Conservation (phyloP, 2,329 filamentous ascomycete genomes). For the Ceratocystis alfenasii region DNA sequence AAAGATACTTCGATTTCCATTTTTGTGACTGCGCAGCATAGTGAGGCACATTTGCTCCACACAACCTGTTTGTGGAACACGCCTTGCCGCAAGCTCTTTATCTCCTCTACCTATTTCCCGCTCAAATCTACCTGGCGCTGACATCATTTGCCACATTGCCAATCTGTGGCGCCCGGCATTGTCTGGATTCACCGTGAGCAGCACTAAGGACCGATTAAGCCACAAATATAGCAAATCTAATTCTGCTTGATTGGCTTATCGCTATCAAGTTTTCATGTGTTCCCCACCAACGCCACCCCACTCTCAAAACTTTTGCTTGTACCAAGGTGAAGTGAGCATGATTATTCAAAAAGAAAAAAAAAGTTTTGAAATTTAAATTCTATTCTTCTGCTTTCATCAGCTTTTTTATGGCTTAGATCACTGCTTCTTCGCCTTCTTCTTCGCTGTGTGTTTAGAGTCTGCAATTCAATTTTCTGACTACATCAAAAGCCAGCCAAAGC, state of each 20-base stretch:
- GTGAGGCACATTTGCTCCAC: not conserved
- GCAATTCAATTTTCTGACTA: constrained; percentile 5
- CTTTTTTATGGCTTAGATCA: constrained; percentile 13
- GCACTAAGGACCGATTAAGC: constrained; percentile 3
- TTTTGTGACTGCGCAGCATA: no score
- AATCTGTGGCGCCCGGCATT: constrained; percentile 7
- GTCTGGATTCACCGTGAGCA: not conserved
- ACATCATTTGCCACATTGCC: constrained; percentile 7
- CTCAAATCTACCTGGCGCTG: not conserved
- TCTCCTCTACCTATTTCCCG: not conserved
- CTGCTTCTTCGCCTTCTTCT: not conserved
- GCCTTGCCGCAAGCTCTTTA: not conserved
- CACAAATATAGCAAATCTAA: constrained; percentile 4
- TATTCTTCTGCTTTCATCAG: constrained; percentile 1
- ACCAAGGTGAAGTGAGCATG: constrained; percentile 5
- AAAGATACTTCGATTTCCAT: no score
- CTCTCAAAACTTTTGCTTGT: constrained; percentile 19
- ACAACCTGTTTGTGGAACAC: not conserved
- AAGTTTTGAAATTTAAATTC: not conserved
- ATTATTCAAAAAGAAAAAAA: constrained; percentile 1
- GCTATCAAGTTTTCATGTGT: constrained; percentile 16
- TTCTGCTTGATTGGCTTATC: constrained; percentile 21
- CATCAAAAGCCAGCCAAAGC: not conserved
- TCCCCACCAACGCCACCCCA: constrained; percentile 20
- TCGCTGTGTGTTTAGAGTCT: not conserved